These are phyloP conservation scores for Circinella umbellata DNA, from an alignment of 371 early-diverging fungal genomes.

Conservation along the genomic window DNA sequence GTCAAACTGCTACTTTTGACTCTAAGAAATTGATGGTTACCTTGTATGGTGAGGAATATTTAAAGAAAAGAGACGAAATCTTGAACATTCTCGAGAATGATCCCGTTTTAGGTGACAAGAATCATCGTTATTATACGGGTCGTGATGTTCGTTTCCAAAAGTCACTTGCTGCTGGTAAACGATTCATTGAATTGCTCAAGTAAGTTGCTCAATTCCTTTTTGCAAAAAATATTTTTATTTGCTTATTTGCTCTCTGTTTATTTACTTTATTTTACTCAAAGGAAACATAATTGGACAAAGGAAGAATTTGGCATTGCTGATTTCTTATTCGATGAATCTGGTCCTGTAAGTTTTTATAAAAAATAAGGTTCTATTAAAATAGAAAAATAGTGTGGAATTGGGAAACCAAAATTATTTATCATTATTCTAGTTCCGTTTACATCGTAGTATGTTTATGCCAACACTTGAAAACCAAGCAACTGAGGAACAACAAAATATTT, in stretches of 20 bases:
- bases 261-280: conserved; percentile 5
- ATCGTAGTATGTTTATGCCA: conserved; percentile 76
- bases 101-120: conserved; percentile 59
- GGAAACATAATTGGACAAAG: conserved; percentile 56
- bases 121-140: conserved; percentile 58
- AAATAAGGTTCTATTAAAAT: not conserved
- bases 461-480: conserved; percentile 70
- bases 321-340: conserved; percentile 58
- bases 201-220: conserved; percentile 19
- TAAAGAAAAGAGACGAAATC: conserved; percentile 48
- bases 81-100: conserved; percentile 56
- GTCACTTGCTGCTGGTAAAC: conserved; percentile 53
- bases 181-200: conserved; percentile 54
- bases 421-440: conserved; percentile 46
- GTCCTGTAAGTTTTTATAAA: conserved; percentile 45
- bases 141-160: conserved; percentile 56
- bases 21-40: conserved; percentile 43
- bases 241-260: too few species aligned
- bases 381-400: not conserved
- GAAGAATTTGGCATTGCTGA: conserved; percentile 62
- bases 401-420: conserved; percentile 4
- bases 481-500: conserved; percentile 67
- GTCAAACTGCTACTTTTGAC: conserved; percentile 40
- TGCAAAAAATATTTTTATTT: not conserved
- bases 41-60: conserved; percentile 37